A percentile compares a stretch with the other conserved stretches of the same genome.
Conservation (phyloP, 352 stramenopile genomes). For the Plasmopara muralis region DNA sequence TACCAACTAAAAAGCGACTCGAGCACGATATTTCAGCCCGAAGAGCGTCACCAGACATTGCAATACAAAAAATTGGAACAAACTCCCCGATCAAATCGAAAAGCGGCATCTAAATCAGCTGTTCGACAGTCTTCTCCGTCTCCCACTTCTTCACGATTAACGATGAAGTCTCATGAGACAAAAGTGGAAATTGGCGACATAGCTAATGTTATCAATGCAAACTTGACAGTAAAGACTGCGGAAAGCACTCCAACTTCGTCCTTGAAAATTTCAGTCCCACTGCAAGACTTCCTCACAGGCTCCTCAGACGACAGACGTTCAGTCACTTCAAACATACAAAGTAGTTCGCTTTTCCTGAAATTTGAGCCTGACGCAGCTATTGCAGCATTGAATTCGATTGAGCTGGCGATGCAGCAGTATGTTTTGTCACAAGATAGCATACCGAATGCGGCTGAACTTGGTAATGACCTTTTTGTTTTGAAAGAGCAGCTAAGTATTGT, state of each 20-base stretch:
- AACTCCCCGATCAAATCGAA: slow-evolving; percentile 13
- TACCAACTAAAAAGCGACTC: slow-evolving; percentile 38
- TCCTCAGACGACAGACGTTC: slow-evolving; percentile 46
- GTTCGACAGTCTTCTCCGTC: slow-evolving; percentile 10
- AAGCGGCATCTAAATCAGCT: slow-evolving; percentile 8
- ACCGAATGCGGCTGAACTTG: slow-evolving; percentile 29
- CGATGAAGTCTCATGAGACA: slow-evolving; percentile 23
- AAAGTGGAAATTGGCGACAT: slow-evolving; percentile 31
- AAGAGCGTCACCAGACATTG: slow-evolving; percentile 14
- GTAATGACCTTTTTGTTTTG: slow-evolving; percentile 44
- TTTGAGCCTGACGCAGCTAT: slow-evolving; percentile 54
- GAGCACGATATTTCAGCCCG: slow-evolving; percentile 27
- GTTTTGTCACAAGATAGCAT: slow-evolving; percentile 32
- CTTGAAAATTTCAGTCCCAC: slow-evolving; percentile 16
- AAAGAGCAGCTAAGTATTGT: slow-evolving; percentile 67
- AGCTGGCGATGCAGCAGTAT: slow-evolving; percentile 48
- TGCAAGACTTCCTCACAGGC: slow-evolving; percentile 19
- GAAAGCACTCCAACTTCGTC: slow-evolving; percentile 14
- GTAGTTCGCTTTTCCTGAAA: slow-evolving; percentile 40
- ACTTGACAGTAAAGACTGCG: slow-evolving; percentile 11
- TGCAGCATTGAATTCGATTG: slow-evolving; percentile 50
- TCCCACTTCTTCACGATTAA: slow-evolving; percentile 28
- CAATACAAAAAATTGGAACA: slow-evolving; percentile 15
- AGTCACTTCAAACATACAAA: slow-evolving; percentile 31
- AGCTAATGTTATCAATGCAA: slow-evolving; percentile 28